Percentiles rank a stretch among this genome's conserved stretches.
phyloP scores from a whole-genome alignment of 2,329 filamentous ascomycete genomes.

The Talaromyces sp. region DNA sequence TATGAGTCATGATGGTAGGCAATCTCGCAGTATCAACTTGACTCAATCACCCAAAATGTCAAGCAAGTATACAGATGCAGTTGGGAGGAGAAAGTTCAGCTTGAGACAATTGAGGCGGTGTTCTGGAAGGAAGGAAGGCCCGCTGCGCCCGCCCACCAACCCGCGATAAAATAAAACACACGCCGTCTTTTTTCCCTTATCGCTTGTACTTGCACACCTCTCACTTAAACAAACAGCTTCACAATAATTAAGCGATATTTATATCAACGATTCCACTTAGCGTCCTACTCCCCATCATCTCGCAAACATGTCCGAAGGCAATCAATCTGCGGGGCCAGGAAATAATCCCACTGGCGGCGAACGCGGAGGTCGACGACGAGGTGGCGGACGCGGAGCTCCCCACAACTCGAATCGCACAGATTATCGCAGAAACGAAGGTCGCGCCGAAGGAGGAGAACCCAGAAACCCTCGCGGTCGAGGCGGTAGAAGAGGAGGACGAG shows the following conservation, averaged over 20 bases:
- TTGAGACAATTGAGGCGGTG: neutral
- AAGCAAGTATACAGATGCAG: no score
- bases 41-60: neutral
- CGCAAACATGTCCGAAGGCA: constrained; percentile 16
- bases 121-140: neutral
- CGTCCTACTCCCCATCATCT: neutral
- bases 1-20: constrained; percentile 3
- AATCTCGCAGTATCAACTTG: neutral
- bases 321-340: constrained; percentile 22
- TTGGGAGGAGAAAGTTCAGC: neutral
- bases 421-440: constrained; percentile 21
- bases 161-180: neutral
- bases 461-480: constrained; percentile 32
- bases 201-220: neutral
- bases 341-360: constrained; percentile 40
- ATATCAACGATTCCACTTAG: neutral
- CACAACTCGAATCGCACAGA: constrained; percentile 26
- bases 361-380: constrained; percentile 36
- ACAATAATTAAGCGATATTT: neutral
- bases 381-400: constrained; percentile 20
- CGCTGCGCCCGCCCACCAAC: neutral
- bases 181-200: neutral
- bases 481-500: constrained; percentile 28
- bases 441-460: constrained; percentile 31
- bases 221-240: neutral